Evolutionary conservation across 1,139 yeast species (phyloP).

Genomic region (Saccharomyces hybrid): DNA sequence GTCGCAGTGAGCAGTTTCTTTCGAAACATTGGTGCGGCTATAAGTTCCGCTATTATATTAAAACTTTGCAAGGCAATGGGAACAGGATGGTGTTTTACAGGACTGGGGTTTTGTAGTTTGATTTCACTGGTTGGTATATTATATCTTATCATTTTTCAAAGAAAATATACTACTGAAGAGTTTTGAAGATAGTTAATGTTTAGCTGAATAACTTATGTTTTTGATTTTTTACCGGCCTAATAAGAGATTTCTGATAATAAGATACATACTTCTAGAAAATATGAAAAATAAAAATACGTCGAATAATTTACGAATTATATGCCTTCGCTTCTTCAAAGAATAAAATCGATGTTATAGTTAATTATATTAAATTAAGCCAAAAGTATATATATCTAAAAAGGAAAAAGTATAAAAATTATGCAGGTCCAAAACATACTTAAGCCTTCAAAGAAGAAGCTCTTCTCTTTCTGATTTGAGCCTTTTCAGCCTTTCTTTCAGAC

Average conservation of each 20-base stretch:
- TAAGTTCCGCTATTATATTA: constrained; percentile 44
- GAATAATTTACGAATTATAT: background rate
- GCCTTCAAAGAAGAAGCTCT: constrained; percentile 98
- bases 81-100: constrained; percentile 54
- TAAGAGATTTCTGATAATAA: no score
- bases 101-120: constrained; percentile 40
- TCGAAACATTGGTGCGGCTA: constrained; percentile 51
- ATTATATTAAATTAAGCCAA: constrained; percentile 11
- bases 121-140: constrained; percentile 24
- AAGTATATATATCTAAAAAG: constrained; percentile 14
- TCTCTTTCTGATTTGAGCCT: constrained; percentile 97
- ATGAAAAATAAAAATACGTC: background rate
- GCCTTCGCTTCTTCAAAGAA: background rate
- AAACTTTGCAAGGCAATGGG: constrained; percentile 41
- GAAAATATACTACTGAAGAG: background rate
- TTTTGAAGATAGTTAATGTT: background rate
- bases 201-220: background rate
- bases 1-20: constrained; percentile 51
- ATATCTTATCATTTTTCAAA: constrained; percentile 18
- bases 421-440: constrained; percentile 32
- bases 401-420: constrained; percentile 11
- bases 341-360: constrained; percentile 2
- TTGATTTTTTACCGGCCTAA: no score
- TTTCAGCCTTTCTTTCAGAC: constrained; percentile 96
- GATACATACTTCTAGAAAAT: background rate